Evolutionary conservation across 2,329 filamentous ascomycete species (phyloP), one percentile per base, ranked within the genome.

Genomic region (Xylariaceae sp.): DNA sequence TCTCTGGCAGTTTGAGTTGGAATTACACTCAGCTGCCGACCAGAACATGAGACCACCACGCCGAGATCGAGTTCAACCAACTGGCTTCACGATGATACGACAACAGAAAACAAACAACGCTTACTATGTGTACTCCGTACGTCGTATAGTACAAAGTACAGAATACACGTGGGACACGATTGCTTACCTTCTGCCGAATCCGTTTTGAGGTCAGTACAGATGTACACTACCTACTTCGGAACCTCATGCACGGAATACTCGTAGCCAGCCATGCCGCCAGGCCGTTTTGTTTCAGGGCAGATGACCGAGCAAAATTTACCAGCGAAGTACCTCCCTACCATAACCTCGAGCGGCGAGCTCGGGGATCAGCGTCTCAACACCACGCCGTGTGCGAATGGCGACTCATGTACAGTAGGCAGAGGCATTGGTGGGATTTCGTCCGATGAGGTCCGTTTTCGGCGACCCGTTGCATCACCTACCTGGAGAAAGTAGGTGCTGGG

Each of bases 401-500:
- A 51, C 53, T 61, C 59, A 59, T 57, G 56, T 41, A 10, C 37
- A 41, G 37, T 44, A 30, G 41, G 48, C 53, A 37, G 18, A 23
- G 53, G 53, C 13, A 37, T 50, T 44, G 52, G 41, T 55, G 48
- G 15, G 48, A 53, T 44, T 50, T 45, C 41, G 50, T 18, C 45
- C 55, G 18, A 44, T 18, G 35, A 60, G 17, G 55, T 62, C 60
- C 62, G 60, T 57, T 59, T 48, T 64, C 62, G 62, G 62, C 55
- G 55, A 35, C 48, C 51, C 37, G 8, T 39, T 51, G 18, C 18
- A 11, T 9, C 23, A 30, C 23, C 23, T 30, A 13, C 37, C 37
- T 41, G 48, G 18, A 11, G 17, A 15, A 8, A 23, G 37, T 13
- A 41, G 9, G 37, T 41, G 13, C 37, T 30, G 2, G 48, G 48